These are phyloP conservation scores for Amanita polypyramis DNA, from an alignment of 768 basidiomycete species.

Conservation along the genomic window DNA sequence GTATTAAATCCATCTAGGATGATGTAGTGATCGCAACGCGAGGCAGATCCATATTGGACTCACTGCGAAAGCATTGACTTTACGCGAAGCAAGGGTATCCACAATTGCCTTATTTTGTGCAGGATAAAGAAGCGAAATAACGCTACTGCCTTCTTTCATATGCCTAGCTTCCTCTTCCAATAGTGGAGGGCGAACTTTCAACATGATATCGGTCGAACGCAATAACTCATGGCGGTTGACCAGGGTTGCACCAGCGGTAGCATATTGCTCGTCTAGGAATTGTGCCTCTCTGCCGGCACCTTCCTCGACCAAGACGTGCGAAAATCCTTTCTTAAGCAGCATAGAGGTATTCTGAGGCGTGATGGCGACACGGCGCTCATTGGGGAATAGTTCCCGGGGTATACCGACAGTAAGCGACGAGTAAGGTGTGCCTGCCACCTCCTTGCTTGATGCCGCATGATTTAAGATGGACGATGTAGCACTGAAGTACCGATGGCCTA, in stretches of 20 bases:
- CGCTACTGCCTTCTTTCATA: constrained; percentile 65
- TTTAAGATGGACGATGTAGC: constrained; percentile 17
- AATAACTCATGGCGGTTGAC: constrained; percentile 68
- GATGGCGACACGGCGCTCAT: constrained; percentile 72
- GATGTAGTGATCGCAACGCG: not conserved
- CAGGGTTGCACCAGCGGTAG: constrained; percentile 67
- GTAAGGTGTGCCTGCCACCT: constrained; percentile 43
- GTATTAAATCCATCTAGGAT: constrained; percentile 76
- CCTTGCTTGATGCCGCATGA: constrained; percentile 16
- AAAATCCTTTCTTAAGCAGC: constrained; percentile 77
- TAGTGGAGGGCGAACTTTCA: constrained; percentile 79
- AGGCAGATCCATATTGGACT: constrained; percentile 11
- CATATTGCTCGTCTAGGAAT: constrained; percentile 75
- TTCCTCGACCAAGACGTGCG: constrained; percentile 59
- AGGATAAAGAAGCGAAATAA: constrained; percentile 81
- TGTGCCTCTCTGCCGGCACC: constrained; percentile 64
- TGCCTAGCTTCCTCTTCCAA: constrained; percentile 47
- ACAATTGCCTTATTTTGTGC: constrained; percentile 70
- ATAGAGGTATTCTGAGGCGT: constrained; percentile 71
- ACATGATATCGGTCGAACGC: constrained; percentile 59
- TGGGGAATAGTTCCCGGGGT: constrained; percentile 65
- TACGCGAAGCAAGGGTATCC: constrained; percentile 54
- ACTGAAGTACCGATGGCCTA: constrained; percentile 25
- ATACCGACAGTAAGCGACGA: constrained; percentile 66
- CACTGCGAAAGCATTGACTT: constrained; percentile 64